Percentiles rank a stretch among this genome's conserved stretches.
phyloP scores from a whole-genome alignment of 1,139 yeast genomes.

The Geotrichum carabidarum region DNA sequence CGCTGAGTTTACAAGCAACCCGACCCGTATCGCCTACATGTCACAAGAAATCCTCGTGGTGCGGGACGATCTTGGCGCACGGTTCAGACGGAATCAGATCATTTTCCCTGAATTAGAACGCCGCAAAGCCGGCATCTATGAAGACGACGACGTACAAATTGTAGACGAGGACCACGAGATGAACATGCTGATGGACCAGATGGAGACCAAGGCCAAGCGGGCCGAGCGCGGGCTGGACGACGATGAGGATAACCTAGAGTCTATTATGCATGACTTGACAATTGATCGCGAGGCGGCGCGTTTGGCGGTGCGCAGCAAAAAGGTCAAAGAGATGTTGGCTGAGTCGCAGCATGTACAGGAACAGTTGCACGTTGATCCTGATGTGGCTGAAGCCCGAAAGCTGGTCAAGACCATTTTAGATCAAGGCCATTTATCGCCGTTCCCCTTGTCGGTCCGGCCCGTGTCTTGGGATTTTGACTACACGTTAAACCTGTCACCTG shows the following conservation, averaged over 20 bases:
- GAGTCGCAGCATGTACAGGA: constrained; percentile 16
- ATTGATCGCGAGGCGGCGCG: constrained; percentile 9
- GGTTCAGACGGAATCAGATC: constrained; percentile 67
- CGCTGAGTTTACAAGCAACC: constrained; percentile 72
- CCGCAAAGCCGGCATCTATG: constrained; percentile 12
- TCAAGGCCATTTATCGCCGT: constrained; percentile 86
- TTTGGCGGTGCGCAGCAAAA: constrained; percentile 21
- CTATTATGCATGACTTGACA: constrained; percentile 17
- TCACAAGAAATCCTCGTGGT: constrained; percentile 76
- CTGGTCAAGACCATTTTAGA: constrained; percentile 74
- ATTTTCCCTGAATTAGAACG: constrained; percentile 43
- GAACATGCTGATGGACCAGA: background rate
- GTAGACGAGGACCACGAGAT: constrained; percentile 28
- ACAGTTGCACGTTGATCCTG: constrained; percentile 30
- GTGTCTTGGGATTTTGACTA: constrained; percentile 67
- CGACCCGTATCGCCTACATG: constrained; percentile 67
- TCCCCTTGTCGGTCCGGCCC: constrained; percentile 55
- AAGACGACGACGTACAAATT: constrained; percentile 18
- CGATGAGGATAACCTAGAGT: constrained; percentile 17
- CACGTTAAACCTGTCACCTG: constrained; percentile 64
- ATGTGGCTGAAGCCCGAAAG: constrained; percentile 63
- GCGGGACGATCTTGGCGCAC: constrained; percentile 65
- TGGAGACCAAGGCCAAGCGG: constrained; percentile 14
- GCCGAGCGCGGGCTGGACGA: constrained; percentile 22
- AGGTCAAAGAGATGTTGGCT: constrained; percentile 19